phyloP scores from a whole-genome alignment of 2,329 filamentous ascomycete species.

The Drechmeria coniospora region DNA sequence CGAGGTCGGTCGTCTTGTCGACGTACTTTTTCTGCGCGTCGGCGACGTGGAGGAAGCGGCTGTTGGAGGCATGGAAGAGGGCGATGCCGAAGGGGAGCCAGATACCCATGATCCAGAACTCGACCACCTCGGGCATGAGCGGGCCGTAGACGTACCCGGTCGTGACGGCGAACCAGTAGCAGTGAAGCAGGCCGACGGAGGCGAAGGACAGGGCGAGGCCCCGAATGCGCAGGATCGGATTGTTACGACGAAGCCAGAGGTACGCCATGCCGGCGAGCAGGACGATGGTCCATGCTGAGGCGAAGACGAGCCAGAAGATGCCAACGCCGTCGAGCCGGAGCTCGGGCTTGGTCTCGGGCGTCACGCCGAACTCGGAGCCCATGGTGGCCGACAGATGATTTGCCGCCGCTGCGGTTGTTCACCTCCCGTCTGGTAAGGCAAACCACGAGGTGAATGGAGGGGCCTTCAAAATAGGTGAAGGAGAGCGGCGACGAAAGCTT shows the following conservation, averaged over 20 bases:
- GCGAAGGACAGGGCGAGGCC: constrained; percentile 24
- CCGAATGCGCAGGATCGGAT: constrained; percentile 24
- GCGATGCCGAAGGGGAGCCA: constrained; percentile 50
- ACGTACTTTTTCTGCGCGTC: constrained; percentile 33
- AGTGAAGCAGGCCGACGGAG: constrained; percentile 23
- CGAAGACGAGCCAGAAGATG: constrained; percentile 24
- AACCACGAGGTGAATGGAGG: too few species aligned
- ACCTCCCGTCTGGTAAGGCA: too few species aligned
- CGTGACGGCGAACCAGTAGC: constrained; percentile 26
- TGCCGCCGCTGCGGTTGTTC: too few species aligned
- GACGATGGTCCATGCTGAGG: constrained; percentile 21
- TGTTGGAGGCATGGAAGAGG: constrained; percentile 49
- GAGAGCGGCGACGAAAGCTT: too few species aligned
- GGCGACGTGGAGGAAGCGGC: constrained; percentile 43
- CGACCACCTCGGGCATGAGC: constrained; percentile 31
- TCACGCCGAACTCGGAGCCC: constrained; percentile 18
- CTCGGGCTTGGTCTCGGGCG: constrained; percentile 14
- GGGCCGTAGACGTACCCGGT: constrained; percentile 23
- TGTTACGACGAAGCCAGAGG: constrained; percentile 22
- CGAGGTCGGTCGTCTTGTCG: constrained; percentile 4
- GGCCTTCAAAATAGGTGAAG: too few species aligned
- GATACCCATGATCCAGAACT: constrained; percentile 54
- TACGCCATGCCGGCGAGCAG: constrained; percentile 24
- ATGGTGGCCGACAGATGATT: too few species aligned
- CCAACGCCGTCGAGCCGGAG: constrained; percentile 21